These are phyloP conservation scores for Amaranthus hypochondriacus DNA, from an alignment of 148 eudicot species.

Conservation along the genomic window DNA sequence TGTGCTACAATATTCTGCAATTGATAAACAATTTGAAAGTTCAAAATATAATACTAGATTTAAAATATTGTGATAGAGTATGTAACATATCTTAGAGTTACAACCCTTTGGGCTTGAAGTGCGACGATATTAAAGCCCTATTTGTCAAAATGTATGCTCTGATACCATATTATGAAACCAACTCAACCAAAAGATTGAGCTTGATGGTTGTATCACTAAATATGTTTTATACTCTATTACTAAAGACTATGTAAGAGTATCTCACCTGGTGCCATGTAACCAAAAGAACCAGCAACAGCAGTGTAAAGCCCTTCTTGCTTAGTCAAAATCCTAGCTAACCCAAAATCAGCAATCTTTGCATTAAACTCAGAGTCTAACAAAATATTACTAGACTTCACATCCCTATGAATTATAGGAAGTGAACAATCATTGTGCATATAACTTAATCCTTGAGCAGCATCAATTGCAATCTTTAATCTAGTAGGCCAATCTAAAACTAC, in stretches of 20 bases:
- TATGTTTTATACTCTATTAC: no score
- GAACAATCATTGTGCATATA: slow-evolving; percentile 77
- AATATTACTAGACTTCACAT: slow-evolving; percentile 68
- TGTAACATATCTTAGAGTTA: no score
- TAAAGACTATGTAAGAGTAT: no score
- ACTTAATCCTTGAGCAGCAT: slow-evolving; percentile 64
- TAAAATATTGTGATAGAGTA: no score
- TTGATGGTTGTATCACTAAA: no score
- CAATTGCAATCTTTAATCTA: slow-evolving; percentile 56
- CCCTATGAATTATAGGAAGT: slow-evolving; percentile 63
- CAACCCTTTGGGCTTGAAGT: no score
- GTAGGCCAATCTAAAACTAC: slow-evolving; percentile 54
- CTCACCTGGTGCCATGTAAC: slow-evolving; percentile 69
- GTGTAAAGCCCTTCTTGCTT: slow-evolving; percentile 53
- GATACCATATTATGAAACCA: no score
- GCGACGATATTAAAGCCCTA: no score
- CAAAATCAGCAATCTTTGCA: slow-evolving; percentile 74
- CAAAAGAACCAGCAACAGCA: slow-evolving; percentile 65
- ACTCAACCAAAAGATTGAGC: no score
- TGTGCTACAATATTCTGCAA: slow-evolving; percentile 59
- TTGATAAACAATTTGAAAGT: background rate
- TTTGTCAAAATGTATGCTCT: no score
- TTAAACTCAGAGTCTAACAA: slow-evolving; percentile 58
- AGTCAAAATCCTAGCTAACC: slow-evolving; percentile 45
- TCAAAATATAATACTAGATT: no score